Conservation (phyloP, 2,329 filamentous ascomycete species). For the Elsinoe batatas region DNA sequence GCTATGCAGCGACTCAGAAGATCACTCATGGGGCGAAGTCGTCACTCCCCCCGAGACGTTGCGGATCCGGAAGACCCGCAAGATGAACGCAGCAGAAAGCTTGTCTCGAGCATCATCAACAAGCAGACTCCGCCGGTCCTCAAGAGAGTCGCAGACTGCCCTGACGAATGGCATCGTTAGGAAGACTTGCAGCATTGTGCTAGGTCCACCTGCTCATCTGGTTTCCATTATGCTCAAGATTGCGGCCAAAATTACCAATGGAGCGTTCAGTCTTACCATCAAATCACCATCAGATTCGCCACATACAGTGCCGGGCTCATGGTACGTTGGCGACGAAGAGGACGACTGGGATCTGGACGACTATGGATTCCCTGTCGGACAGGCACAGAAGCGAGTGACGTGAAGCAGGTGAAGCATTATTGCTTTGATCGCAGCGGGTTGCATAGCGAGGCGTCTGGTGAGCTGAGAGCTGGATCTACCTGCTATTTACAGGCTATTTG, state of each 20-base stretch:
- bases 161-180: conserved; percentile 49
- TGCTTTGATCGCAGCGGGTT: not conserved
- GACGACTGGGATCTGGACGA: conserved; percentile 17
- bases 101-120: not conserved
- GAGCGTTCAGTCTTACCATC: conserved; percentile 24
- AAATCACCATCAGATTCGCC: conserved; percentile 11
- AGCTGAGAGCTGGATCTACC: not conserved
- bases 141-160: conserved; percentile 11
- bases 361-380: conserved; percentile 11
- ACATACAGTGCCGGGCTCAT: conserved; percentile 14
- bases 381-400: conserved; percentile 6
- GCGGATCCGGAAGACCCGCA: conserved; percentile 26
- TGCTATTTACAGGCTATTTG: not conserved
- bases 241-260: conserved; percentile 59
- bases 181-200: conserved; percentile 65
- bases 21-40: conserved; percentile 33
- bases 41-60: conserved; percentile 32
- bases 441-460: conserved; percentile 9
- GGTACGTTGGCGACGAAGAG: conserved; percentile 17
- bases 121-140: not conserved
- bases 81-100: conserved; percentile 20
- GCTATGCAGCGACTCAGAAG: conserved; percentile 33
- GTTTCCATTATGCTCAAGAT: conserved; percentile 72
- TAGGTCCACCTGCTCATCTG: conserved; percentile 72
- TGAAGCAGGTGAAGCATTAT: not conserved